Conservation (phyloP, 257 asterid species). For the Parsonsia alboflavescens region DNA sequence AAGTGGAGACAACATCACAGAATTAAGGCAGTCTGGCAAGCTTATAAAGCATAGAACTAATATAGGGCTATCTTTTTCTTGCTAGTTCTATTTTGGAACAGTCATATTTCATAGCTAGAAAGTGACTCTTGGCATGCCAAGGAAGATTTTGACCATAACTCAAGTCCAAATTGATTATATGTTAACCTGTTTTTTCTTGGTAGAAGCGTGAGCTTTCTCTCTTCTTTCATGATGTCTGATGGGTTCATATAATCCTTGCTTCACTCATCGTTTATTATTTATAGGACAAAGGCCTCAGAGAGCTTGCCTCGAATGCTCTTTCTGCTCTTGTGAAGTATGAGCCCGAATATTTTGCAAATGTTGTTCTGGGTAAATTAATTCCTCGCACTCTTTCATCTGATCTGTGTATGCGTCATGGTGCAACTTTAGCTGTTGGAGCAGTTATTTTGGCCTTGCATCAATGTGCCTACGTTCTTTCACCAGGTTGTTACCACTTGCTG, state of each 20-base stretch:
- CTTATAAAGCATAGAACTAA: not conserved
- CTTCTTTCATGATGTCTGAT: constrained; percentile 15
- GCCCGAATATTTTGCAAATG: constrained; percentile 68
- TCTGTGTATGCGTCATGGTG: constrained; percentile 95
- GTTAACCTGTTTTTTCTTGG: not conserved
- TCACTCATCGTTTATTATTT: constrained; percentile 25
- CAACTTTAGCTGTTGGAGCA: constrained; percentile 87
- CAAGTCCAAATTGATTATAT: not conserved
- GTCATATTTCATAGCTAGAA: not conserved
- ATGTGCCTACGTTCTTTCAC: constrained; percentile 49
- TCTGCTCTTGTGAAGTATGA: constrained; percentile 77
- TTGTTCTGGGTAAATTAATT: constrained; percentile 58
- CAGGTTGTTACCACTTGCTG: constrained; percentile 44
- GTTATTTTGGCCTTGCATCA: constrained; percentile 71
- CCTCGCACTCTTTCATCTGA: constrained; percentile 90
- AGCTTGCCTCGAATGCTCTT: constrained; percentile 88
- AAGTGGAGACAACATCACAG: not conserved
- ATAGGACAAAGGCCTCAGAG: constrained; percentile 94
- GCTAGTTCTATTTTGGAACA: not conserved
- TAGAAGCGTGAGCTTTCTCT: constrained; percentile 12
- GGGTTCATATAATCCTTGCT: constrained; percentile 17
- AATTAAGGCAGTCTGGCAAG: not conserved
- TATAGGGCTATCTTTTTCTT: no score
- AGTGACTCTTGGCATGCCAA: not conserved
- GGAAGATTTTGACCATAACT: not conserved